phyloP scores from a whole-genome alignment of 306 rosid species.

The Fragaria ananassa region DNA sequence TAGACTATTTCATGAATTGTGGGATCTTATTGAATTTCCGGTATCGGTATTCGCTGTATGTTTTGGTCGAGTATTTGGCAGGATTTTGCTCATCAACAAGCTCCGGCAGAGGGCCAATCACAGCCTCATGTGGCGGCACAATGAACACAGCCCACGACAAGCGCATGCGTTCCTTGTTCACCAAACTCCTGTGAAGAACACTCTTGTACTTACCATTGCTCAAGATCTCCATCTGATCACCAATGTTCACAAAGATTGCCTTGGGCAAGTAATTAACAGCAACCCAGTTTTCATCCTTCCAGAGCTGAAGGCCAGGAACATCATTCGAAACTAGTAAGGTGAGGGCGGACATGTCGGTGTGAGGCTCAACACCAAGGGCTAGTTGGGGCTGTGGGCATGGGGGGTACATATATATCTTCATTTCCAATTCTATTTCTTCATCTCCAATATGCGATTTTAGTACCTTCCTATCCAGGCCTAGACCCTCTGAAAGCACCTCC shows the following conservation, averaged over 20 bases:
- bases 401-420: slow-evolving; percentile 78
- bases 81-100: slow-evolving; percentile 43
- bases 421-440: slow-evolving; percentile 48
- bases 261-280: slow-evolving; percentile 42
- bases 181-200: slow-evolving; percentile 63
- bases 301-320: slow-evolving; percentile 59
- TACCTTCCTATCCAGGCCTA: slow-evolving; percentile 41
- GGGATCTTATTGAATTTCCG: slow-evolving; percentile 66
- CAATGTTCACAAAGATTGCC: slow-evolving; percentile 52
- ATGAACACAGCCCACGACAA: slow-evolving; percentile 72
- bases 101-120: slow-evolving; percentile 49
- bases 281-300: slow-evolving; percentile 49
- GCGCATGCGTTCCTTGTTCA: slow-evolving; percentile 50
- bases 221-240: slow-evolving; percentile 56
- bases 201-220: slow-evolving; percentile 70
- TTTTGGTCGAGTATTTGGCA: slow-evolving; percentile 55
- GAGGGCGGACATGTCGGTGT: slow-evolving; percentile 72
- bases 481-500: slow-evolving; percentile 52
- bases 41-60: slow-evolving; percentile 53
- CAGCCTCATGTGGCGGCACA: slow-evolving; percentile 42
- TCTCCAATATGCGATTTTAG: slow-evolving; percentile 41
- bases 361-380: slow-evolving; percentile 72
- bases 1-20: slow-evolving; percentile 22
- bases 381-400: slow-evolving; percentile 70
- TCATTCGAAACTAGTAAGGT: slow-evolving; percentile 54